These are phyloP conservation scores for Trichoderma harzianum DNA, from an alignment of 2,329 filamentous ascomycete species.

Conservation along the genomic window DNA sequence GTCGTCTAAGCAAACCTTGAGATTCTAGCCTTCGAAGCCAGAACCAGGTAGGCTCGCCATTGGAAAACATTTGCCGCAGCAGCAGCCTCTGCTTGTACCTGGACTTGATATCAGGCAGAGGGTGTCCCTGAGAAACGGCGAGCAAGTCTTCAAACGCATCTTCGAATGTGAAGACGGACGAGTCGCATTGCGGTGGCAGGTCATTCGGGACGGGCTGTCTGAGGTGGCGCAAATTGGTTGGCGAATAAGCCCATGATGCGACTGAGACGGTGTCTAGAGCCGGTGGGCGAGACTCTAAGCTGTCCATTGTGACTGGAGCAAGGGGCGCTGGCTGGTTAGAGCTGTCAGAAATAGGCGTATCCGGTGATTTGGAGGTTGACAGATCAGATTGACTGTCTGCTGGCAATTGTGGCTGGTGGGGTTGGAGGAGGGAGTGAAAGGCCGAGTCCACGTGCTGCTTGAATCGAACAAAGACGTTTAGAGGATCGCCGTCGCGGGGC, in stretches of 20 bases:
- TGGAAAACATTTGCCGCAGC: conserved; percentile 38
- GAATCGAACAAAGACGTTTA: conserved; percentile 22
- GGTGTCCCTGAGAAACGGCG: conserved; percentile 41
- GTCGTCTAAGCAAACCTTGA: conserved; percentile 30
- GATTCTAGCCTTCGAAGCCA: conserved; percentile 41
- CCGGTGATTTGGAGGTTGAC: background rate
- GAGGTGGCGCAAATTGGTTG: conserved; percentile 39
- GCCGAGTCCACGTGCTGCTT: conserved; percentile 36
- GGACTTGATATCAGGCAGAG: conserved; percentile 39
- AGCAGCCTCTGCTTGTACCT: conserved; percentile 37
- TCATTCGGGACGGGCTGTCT: conserved; percentile 47
- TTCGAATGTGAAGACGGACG: conserved; percentile 47
- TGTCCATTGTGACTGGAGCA: conserved; percentile 10
- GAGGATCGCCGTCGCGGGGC: conserved; percentile 22
- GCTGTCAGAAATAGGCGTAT: conserved; percentile 5
- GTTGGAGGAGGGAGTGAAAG: conserved; percentile 30
- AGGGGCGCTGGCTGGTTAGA: background rate
- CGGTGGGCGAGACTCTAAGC: background rate
- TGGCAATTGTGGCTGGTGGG: conserved; percentile 18
- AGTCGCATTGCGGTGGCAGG: conserved; percentile 36
- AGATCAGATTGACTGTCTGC: background rate
- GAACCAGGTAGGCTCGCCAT: conserved; percentile 39
- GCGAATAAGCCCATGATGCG: conserved; percentile 30
- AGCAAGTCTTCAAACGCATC: conserved; percentile 59
- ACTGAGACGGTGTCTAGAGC: conserved; percentile 25